Percentiles rank a stretch among this genome's conserved stretches.
Evolutionary conservation across 2,329 filamentous ascomycete genomes (phyloP).

Genomic region (Orbilia brochopaga): DNA sequence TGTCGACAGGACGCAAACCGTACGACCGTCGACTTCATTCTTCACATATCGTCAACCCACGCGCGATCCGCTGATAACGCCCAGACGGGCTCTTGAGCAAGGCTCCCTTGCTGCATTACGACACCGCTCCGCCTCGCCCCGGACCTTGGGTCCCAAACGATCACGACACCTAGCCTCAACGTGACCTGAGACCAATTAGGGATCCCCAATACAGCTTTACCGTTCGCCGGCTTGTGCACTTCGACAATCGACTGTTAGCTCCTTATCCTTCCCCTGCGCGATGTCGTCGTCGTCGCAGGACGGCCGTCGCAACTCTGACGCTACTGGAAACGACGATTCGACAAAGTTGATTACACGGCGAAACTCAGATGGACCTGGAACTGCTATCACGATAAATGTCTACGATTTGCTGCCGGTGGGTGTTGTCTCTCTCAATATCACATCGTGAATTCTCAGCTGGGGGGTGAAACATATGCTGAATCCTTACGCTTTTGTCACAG

Average conservation of each 20-base stretch:
- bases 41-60: conserved; percentile 5
- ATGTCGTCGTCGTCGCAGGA: conserved; percentile 58
- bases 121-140: conserved; percentile 27
- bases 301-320: conserved; percentile 56
- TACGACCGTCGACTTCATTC: neutral
- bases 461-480: conserved; percentile 50
- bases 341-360: conserved; percentile 59
- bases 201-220: neutral
- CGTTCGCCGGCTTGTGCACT: neutral
- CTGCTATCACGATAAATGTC: conserved; percentile 76
- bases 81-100: conserved; percentile 13
- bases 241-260: neutral
- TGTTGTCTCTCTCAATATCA: conserved; percentile 52
- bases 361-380: conserved; percentile 69
- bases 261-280: conserved; percentile 5
- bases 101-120: conserved; percentile 27
- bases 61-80: conserved; percentile 11
- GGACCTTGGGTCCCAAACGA: conserved; percentile 38
- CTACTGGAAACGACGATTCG: conserved; percentile 56
- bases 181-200: neutral
- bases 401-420: conserved; percentile 76
- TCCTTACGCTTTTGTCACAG: conserved; percentile 58
- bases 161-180: conserved; percentile 16
- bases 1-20: neutral
- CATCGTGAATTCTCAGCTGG: neutral